These are phyloP conservation scores for Pythium apleroticum DNA, from an alignment of 352 stramenopile genomes.

Conservation along the genomic window DNA sequence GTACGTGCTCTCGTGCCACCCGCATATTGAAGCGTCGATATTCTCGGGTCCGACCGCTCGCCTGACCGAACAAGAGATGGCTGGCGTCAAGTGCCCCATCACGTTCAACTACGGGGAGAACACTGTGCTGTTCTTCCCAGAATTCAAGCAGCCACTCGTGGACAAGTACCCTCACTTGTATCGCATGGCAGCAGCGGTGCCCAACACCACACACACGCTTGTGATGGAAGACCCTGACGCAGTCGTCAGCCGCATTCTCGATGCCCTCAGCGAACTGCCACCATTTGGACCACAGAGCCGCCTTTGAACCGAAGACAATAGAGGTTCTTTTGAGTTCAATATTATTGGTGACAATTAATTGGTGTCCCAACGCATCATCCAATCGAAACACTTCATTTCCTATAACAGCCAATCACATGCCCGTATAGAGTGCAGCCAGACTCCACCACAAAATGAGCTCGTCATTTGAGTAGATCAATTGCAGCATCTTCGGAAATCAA, in stretches of 20 bases:
- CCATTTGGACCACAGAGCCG: neutral
- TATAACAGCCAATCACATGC: neutral
- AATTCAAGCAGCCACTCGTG: slow-evolving; percentile 14
- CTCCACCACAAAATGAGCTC: neutral
- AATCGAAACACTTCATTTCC: neutral
- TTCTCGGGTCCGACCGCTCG: slow-evolving; percentile 28
- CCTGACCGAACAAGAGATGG: slow-evolving; percentile 33
- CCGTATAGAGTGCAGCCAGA: neutral
- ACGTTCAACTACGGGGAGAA: slow-evolving; percentile 39
- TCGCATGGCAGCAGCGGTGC: slow-evolving; percentile 30
- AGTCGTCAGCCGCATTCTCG: slow-evolving; percentile 33
- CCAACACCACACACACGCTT: slow-evolving; percentile 36
- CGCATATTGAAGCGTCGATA: slow-evolving; percentile 38
- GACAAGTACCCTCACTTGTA: slow-evolving; percentile 43
- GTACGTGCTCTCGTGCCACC: slow-evolving; percentile 26
- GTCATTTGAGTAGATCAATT: neutral
- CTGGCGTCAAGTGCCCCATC: slow-evolving; percentile 27
- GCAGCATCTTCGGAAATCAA: neutral
- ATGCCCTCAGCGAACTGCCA: neutral
- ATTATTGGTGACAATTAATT: neutral
- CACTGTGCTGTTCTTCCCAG: slow-evolving; percentile 42
- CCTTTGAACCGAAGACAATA: neutral
- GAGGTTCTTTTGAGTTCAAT: neutral
- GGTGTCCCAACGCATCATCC: neutral
- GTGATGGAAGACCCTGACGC: slow-evolving; percentile 40